phyloP scores from a whole-genome alignment of 352 stramenopile species.

The Globisporangium paroecandrum region DNA sequence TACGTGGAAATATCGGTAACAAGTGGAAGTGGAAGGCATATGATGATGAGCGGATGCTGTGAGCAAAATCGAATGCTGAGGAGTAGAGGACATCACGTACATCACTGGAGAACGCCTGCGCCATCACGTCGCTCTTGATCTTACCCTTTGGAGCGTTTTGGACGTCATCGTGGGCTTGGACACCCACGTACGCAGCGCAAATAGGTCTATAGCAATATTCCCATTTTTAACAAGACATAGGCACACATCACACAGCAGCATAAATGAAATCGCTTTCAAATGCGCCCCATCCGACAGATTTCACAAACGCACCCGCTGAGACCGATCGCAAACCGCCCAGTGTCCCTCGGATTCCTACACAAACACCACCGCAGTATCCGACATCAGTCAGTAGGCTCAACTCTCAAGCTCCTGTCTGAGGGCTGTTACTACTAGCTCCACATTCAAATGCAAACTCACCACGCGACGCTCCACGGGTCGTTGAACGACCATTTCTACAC shows the following conservation, averaged over 20 bases:
- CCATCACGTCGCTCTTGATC: conserved; percentile 37
- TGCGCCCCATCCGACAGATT: not conserved
- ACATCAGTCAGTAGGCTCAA: not conserved
- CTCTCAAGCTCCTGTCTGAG: not conserved
- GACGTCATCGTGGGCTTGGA: conserved; percentile 2
- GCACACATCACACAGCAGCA: not conserved
- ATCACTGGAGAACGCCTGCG: conserved; percentile 36
- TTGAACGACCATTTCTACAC: conserved; percentile 5
- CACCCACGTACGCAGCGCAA: conserved; percentile 11
- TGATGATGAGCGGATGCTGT: not conserved
- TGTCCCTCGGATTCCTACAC: conserved; percentile 10
- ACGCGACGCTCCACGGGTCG: conserved; percentile 15
- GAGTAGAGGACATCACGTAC: not conserved
- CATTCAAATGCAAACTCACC: conserved; percentile 4
- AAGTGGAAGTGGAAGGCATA: not conserved
- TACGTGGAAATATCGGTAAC: conserved; percentile 4
- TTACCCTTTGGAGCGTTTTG: conserved; percentile 24
- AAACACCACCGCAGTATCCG: not conserved
- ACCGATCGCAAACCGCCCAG: conserved; percentile 14
- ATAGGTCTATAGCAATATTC: not conserved
- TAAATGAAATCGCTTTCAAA: not conserved
- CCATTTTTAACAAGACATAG: not conserved
- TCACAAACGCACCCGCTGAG: conserved; percentile 12
- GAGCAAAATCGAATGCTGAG: not conserved
- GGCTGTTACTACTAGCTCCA: not conserved